Conservation (phyloP, 805 yeast genomes). For the Metahyphopichia silvanorum region DNA sequence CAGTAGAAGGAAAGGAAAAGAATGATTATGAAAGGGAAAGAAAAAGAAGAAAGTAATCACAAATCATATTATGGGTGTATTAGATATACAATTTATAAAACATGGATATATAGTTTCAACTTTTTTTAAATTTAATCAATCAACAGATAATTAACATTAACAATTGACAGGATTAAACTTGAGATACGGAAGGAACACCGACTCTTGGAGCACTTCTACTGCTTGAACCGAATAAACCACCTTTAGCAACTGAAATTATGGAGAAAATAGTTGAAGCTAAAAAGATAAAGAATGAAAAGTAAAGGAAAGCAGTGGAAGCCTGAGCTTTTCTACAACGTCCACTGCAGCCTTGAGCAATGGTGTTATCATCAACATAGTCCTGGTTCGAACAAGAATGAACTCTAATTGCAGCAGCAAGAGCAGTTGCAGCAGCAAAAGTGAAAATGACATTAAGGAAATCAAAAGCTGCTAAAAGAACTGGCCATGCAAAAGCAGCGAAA, state of each 20-base stretch:
- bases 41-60: constrained; percentile 52
- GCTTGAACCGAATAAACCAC: constrained; percentile 43
- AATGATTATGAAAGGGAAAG: constrained; percentile 88
- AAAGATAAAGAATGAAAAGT: constrained; percentile 77
- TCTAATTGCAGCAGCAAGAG: constrained; percentile 87
- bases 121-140: too few species aligned
- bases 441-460: constrained; percentile 90
- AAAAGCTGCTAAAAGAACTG: constrained; percentile 65
- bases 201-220: constrained; percentile 56
- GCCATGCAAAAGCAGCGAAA: constrained; percentile 81
- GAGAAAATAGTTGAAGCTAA: constrained; percentile 60
- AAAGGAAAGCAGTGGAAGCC: constrained; percentile 77
- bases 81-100: too few species aligned
- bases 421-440: constrained; percentile 93
- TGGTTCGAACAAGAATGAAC: constrained; percentile 80
- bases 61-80: too few species aligned
- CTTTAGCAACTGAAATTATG: constrained; percentile 53
- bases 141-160: constrained; percentile 1
- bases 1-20: constrained; percentile 94
- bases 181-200: constrained; percentile 88
- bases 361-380: constrained; percentile 60
- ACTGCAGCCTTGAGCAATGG: constrained; percentile 67
- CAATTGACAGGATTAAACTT: constrained; percentile 51
- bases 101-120: not conserved
- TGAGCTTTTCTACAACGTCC: constrained; percentile 96